A percentile compares a stretch with the other conserved stretches of the same genome.
phyloP scores from a whole-genome alignment of 371 early-diverging fungal species.

The Vairimorpha ceranae region DNA sequence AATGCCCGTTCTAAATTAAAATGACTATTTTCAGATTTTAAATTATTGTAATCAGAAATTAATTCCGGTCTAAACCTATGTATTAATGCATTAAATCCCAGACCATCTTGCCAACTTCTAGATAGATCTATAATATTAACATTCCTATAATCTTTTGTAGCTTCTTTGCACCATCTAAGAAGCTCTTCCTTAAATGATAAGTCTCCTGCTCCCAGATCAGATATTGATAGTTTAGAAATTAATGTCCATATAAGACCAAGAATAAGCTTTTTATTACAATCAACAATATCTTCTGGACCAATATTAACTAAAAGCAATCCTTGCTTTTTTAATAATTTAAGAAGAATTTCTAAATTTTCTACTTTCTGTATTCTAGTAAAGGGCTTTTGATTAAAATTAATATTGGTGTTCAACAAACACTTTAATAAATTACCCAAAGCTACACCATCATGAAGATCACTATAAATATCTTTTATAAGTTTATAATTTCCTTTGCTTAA shows the following conservation, averaged over 20 bases:
- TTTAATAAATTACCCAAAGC: conserved; percentile 41
- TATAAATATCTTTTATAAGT: conserved; percentile 67
- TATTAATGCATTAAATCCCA: conserved; percentile 87
- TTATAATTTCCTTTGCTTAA: conserved; percentile 66
- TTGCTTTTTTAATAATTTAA: conserved; percentile 76
- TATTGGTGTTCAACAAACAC: conserved; percentile 68
- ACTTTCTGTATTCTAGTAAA: conserved; percentile 79
- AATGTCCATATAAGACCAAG: conserved; percentile 93
- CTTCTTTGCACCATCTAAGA: conserved; percentile 86
- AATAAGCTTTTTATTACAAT: conserved; percentile 80
- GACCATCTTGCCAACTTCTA: conserved; percentile 79
- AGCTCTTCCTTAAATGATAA: conserved; percentile 69
- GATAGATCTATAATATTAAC: conserved; percentile 74
- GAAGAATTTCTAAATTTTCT: conserved; percentile 83
- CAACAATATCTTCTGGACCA: conserved; percentile 82
- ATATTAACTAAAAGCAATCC: conserved; percentile 82
- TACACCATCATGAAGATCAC: conserved; percentile 74
- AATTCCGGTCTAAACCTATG: conserved; percentile 88
- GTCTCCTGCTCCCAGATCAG: conserved; percentile 64
- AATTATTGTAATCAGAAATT: conserved; percentile 70
- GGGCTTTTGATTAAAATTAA: conserved; percentile 76
- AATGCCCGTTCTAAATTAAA: conserved; percentile 82
- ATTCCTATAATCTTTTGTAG: conserved; percentile 73
- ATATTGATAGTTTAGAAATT: conserved; percentile 83
- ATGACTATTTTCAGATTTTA: conserved; percentile 66